Conservation (phyloP, 2,329 filamentous ascomycete species). For the Xylaria polymorpha region DNA sequence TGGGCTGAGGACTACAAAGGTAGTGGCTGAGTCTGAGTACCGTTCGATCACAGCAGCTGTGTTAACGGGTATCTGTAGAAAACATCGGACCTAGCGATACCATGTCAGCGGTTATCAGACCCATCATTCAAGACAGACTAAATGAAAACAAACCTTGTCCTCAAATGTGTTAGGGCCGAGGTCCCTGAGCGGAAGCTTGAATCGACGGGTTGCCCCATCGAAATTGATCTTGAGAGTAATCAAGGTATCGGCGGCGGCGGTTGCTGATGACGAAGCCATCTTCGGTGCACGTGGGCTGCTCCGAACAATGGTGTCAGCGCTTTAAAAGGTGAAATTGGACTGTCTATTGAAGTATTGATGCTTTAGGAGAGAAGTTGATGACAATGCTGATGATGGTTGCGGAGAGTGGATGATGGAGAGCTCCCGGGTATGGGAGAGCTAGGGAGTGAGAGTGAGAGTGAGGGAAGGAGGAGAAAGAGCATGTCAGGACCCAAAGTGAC, state of each 20-base stretch:
- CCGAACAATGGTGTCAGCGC: slow-evolving; percentile 14
- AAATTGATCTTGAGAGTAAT: slow-evolving; percentile 89
- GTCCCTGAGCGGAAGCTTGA: slow-evolving; percentile 90
- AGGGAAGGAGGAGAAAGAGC: slow-evolving; percentile 20
- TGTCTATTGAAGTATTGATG: slow-evolving; percentile 7
- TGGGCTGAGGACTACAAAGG: slow-evolving; percentile 82
- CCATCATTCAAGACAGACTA: neutral
- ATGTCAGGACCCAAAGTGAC: slow-evolving; percentile 28
- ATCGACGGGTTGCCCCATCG: slow-evolving; percentile 79
- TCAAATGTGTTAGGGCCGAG: slow-evolving; percentile 80
- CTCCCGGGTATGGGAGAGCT: slow-evolving; percentile 7
- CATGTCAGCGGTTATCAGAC: slow-evolving; percentile 19
- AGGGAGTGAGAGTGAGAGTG: slow-evolving; percentile 12
- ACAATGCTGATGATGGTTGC: slow-evolving; percentile 19
- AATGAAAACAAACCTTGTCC: slow-evolving; percentile 74
- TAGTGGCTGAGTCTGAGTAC: slow-evolving; percentile 90
- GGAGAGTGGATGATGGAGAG: slow-evolving; percentile 23
- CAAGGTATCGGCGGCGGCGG: slow-evolving; percentile 69
- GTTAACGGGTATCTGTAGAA: slow-evolving; percentile 73
- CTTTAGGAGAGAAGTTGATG: slow-evolving; percentile 12
- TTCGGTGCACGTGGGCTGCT: slow-evolving; percentile 42
- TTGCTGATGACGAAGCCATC: slow-evolving; percentile 52
- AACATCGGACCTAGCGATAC: slow-evolving; percentile 70
- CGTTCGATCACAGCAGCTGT: slow-evolving; percentile 81
- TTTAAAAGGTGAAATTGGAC: neutral